phyloP scores from a whole-genome alignment of 1,284 basidiomycete species.

The Bjerkandera adusta region DNA sequence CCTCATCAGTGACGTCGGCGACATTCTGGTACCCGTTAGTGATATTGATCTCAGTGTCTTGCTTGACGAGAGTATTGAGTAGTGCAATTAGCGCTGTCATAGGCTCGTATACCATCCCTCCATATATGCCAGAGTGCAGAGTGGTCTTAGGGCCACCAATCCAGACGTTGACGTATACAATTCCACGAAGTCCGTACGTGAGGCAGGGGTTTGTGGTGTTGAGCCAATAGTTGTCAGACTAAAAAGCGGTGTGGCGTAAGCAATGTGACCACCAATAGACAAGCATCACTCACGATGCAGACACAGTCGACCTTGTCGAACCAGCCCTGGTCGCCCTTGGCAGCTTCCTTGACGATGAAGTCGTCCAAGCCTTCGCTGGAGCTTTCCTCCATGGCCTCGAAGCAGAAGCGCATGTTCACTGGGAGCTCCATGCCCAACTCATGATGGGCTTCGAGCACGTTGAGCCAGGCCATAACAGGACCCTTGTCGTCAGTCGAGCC shows the following conservation, averaged over 20 bases:
- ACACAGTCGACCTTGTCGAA: constrained; percentile 92
- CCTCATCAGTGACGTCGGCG: constrained; percentile 70
- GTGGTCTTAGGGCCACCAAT: constrained; percentile 86
- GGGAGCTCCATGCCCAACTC: constrained; percentile 77
- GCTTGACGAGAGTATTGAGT: constrained; percentile 86
- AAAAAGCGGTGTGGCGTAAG: no score
- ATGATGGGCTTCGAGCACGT: constrained; percentile 88
- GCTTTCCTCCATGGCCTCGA: constrained; percentile 99
- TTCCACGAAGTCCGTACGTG: constrained; percentile 82
- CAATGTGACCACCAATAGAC: not conserved
- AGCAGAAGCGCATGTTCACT: constrained; percentile 92
- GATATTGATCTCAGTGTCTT: constrained; percentile 82
- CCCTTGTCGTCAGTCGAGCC: constrained; percentile 95
- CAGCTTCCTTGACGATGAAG: constrained; percentile 79
- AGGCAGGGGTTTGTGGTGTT: constrained; percentile 74
- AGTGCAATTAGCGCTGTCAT: constrained; percentile 79
- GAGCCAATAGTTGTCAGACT: constrained; percentile 86
- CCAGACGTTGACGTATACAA: constrained; percentile 86
- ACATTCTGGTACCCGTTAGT: constrained; percentile 93
- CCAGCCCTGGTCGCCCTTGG: constrained; percentile 65
- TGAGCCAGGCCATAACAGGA: constrained; percentile 91
- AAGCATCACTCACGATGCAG: constrained; percentile 73
- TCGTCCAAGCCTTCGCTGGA: constrained; percentile 94
- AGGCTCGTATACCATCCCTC: constrained; percentile 85
- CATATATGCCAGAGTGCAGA: constrained; percentile 91